Evolutionary conservation across 1,284 basidiomycete genomes (phyloP), one percentile per base, ranked within the genome.

Genomic region (Sanghuangporus weigelae): DNA sequence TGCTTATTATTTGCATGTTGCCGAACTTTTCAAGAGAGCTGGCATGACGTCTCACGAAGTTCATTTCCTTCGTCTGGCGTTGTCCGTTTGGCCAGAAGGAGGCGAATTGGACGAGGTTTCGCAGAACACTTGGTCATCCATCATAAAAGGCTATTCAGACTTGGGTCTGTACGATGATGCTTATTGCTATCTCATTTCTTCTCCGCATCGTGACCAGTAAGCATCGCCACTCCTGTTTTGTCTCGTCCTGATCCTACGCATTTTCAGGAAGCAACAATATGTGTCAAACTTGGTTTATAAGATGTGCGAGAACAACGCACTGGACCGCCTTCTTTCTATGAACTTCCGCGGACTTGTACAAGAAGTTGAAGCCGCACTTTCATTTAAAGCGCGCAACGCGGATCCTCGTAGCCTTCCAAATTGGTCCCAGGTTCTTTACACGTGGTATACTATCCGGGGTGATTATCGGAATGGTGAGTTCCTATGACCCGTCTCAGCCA

Each of bases 361-460:
- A 62, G 93, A 97, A 72, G 91, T 99, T 31, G 95, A 98, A 78
- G 87, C 86, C 59, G 88, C 91, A 19, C 80, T 99, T 55, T 86
- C 90, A 48, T 98, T 97, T 81, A 97, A 98, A 75, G 94, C 95
- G 10, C 85, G 96, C 66, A 97, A 98, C 74, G 91, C 90, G 21
- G 93, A 98, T 77, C 95, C 96, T 53, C 84, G 93, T 59, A 79
- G 88, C 49, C 83, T 81, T 50, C 96, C 96, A 0, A 90, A 90
- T 72, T 99, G 98, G 79, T 92, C 95, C 57, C 84, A 87, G 69
- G 92, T 99, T 63, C 78, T 99, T n/a, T 98, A 98, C 77, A 90
- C 94, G 56, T 99, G 95, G 92, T 90, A 94, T 74, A 85, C 90
- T 67, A 82, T 84, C 59, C 81, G 92, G 73, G 92, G 92, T 39